Percentiles rank a stretch among this genome's conserved stretches.
These are phyloP conservation scores for Voacanga thouarsii DNA, from an alignment of 257 asterid genomes.

Conservation along the genomic window DNA sequence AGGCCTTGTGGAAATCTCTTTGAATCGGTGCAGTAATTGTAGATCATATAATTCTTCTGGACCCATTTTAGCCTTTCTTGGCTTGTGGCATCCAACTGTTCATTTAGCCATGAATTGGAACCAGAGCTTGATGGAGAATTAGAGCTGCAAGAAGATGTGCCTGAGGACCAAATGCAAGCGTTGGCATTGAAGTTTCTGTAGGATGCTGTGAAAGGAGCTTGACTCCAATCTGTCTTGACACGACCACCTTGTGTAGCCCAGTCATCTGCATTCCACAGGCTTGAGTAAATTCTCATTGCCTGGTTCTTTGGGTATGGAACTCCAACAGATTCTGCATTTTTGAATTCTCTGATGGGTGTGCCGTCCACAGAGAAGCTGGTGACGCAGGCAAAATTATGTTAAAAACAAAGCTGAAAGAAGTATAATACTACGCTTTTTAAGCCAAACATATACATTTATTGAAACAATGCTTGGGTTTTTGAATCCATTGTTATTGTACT, in stretches of 20 bases:
- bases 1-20: slow-evolving; percentile 3
- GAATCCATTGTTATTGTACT: not conserved
- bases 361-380: slow-evolving; percentile 16
- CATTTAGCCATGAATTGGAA: slow-evolving; percentile 7
- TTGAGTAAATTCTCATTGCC: slow-evolving; percentile 15
- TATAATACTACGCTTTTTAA: too few relatives aligned
- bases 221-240: slow-evolving; percentile 13
- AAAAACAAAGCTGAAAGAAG: not conserved
- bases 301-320: slow-evolving; percentile 18
- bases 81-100: slow-evolving; percentile 5
- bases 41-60: slow-evolving; percentile 7
- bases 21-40: not conserved
- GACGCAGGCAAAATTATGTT: not conserved
- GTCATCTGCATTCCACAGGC: slow-evolving; percentile 15
- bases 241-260: slow-evolving; percentile 17
- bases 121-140: not conserved
- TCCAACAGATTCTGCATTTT: slow-evolving; percentile 16
- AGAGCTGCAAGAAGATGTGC: not conserved
- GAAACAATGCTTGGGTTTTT: not conserved
- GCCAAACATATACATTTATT: too few relatives aligned
- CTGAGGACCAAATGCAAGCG: slow-evolving; percentile 10
- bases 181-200: slow-evolving; percentile 10
- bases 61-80: slow-evolving; percentile 10
- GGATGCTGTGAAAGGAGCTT: slow-evolving; percentile 19
- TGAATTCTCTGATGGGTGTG: slow-evolving; percentile 17